A percentile compares a stretch with the other conserved stretches of the same genome.
Evolutionary conservation across 2,329 filamentous ascomycete genomes (phyloP).

Genomic region (Seiridium unicorne): DNA sequence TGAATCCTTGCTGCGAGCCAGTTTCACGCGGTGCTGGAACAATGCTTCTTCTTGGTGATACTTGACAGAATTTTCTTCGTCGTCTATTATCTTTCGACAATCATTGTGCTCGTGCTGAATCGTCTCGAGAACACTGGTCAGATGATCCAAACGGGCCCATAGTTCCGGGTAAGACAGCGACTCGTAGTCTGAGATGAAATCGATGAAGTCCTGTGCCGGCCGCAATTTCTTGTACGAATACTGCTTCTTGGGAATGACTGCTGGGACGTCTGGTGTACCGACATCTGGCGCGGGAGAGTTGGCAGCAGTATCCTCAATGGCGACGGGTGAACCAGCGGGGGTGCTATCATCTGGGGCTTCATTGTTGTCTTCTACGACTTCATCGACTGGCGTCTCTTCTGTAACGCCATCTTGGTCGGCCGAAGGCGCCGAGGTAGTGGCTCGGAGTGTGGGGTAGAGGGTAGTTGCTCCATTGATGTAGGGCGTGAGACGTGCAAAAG

Average conservation of each 20-base stretch:
- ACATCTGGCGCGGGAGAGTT: constrained; percentile 33
- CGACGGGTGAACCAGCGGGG: constrained; percentile 24
- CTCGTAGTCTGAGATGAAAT: constrained; percentile 48
- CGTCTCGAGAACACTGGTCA: constrained; percentile 43
- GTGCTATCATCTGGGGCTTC: constrained; percentile 28
- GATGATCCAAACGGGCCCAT: constrained; percentile 40
- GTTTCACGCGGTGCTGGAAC: constrained; percentile 39
- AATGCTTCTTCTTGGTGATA: constrained; percentile 43
- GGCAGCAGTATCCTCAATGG: constrained; percentile 29
- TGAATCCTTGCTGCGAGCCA: constrained; percentile 37
- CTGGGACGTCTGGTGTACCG: constrained; percentile 13
- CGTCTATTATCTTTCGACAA: constrained; percentile 50
- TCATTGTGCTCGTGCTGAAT: constrained; percentile 56
- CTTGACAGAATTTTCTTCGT: constrained; percentile 55
- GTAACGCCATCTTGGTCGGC: constrained; percentile 16
- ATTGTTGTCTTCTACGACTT: constrained; percentile 20
- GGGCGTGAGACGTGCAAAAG: constrained; percentile 25
- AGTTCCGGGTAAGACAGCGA: constrained; percentile 46
- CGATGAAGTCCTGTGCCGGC: constrained; percentile 46
- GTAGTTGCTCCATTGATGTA: constrained; percentile 22
- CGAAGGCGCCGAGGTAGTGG: constrained; percentile 9
- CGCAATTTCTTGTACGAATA: constrained; percentile 51
- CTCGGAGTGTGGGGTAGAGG: constrained; percentile 21
- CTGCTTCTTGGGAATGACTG: constrained; percentile 21
- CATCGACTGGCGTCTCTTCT: constrained; percentile 18